Percentiles rank a stretch among this genome's conserved stretches.
Conservation (phyloP, 345 rosid species). For the Camelina sativa region DNA sequence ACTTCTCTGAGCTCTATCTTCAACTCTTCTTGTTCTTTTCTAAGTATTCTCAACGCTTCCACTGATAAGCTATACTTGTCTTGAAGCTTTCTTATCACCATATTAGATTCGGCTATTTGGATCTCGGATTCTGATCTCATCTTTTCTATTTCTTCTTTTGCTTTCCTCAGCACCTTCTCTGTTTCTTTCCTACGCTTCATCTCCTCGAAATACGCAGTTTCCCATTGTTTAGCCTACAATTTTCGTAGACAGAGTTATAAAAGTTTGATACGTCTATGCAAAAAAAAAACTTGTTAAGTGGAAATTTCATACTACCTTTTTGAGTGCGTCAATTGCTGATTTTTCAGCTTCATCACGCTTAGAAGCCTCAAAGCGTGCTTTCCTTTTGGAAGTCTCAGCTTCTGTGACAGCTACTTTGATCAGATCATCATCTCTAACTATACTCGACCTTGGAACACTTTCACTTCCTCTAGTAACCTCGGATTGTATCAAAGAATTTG, state of each 20-base stretch:
- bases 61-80: conserved; percentile 63
- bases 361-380: conserved; percentile 57
- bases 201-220: conserved; percentile 53
- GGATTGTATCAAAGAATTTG: conserved; percentile 26
- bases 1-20: conserved; percentile 66
- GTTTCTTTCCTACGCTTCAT: conserved; percentile 60
- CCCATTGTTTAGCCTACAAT: conserved; percentile 59
- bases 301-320: conserved; percentile 62
- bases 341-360: conserved; percentile 68
- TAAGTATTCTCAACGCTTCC: conserved; percentile 55
- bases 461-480: neutral
- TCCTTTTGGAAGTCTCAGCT: conserved; percentile 56
- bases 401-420: conserved; percentile 54
- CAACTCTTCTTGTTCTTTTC: conserved; percentile 62
- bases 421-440: conserved; percentile 38
- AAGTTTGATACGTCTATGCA: neutral
- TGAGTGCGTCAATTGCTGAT: conserved; percentile 58
- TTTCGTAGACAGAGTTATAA: neutral
- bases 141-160: conserved; percentile 50
- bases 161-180: conserved; percentile 55
- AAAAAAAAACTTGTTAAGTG: neutral
- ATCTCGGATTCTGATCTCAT: conserved; percentile 54
- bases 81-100: conserved; percentile 57
- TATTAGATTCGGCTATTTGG: conserved; percentile 52
- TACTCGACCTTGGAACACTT: conserved; percentile 21